Percentiles rank a stretch among this genome's conserved stretches.
Conservation (phyloP, 2,329 filamentous ascomycete genomes). For the Aspergillus thermomutatus region DNA sequence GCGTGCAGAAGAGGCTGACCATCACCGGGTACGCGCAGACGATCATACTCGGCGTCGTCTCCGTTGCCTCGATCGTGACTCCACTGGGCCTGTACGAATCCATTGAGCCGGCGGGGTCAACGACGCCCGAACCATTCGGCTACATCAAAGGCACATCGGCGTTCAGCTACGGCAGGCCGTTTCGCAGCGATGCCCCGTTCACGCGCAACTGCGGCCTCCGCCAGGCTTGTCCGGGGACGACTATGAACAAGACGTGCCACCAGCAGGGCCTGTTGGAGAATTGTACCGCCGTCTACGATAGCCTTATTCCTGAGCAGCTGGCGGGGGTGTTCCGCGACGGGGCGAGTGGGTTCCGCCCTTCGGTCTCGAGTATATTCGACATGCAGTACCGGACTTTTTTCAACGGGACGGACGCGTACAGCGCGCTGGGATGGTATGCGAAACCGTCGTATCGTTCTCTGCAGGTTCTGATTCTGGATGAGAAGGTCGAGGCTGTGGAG, state of each 20-base stretch:
- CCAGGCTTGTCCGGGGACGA: slow-evolving; percentile 22
- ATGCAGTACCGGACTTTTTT: slow-evolving; percentile 35
- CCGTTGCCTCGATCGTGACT: slow-evolving; percentile 45
- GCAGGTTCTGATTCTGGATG: slow-evolving; percentile 31
- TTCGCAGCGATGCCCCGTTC: slow-evolving; percentile 30
- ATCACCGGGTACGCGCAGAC: slow-evolving; percentile 25
- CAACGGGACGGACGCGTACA: slow-evolving; percentile 3
- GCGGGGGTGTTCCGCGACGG: slow-evolving; percentile 41
- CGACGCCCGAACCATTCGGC: slow-evolving; percentile 27
- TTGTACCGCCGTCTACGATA: slow-evolving; percentile 26
- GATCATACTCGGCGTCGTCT: slow-evolving; percentile 30
- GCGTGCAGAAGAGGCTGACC: slow-evolving; percentile 28
- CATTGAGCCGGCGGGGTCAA: slow-evolving; percentile 21
- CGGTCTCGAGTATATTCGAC: slow-evolving; percentile 45
- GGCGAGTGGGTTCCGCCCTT: slow-evolving; percentile 18
- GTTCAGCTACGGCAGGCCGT: slow-evolving; percentile 40
- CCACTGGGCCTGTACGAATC: slow-evolving; percentile 47
- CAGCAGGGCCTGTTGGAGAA: not conserved
- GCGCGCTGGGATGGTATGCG: not conserved
- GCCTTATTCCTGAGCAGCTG: slow-evolving; percentile 32
- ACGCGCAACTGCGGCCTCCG: slow-evolving; percentile 30
- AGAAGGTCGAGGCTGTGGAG: slow-evolving; percentile 37
- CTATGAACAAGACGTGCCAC: not conserved
- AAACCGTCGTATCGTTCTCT: slow-evolving; percentile 27
- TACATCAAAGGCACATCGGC: slow-evolving; percentile 39